Conservation (phyloP, 73 alveolate genomes). For the Paramecium sonneborni region DNA sequence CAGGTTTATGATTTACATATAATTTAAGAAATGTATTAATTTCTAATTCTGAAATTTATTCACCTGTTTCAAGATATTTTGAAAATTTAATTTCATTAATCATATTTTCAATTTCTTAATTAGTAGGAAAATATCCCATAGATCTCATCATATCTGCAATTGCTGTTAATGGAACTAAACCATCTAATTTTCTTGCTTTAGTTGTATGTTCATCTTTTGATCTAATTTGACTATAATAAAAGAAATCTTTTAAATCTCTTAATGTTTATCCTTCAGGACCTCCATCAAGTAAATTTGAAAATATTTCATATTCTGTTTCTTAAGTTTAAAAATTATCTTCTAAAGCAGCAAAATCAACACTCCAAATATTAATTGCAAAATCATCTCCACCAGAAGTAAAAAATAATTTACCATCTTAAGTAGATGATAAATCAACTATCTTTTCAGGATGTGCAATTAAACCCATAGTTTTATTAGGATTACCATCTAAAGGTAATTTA, state of each 20-base stretch:
- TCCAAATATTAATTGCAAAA: constrained; percentile 94
- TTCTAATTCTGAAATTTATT: constrained; percentile 89
- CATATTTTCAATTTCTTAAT: constrained; percentile 94
- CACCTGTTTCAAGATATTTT: constrained; percentile 90
- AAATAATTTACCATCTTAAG: constrained; percentile 90
- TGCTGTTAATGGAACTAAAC: constrained; percentile 91
- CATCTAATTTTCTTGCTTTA: constrained; percentile 96
- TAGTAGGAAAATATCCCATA: constrained; percentile 97
- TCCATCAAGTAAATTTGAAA: constrained; percentile 94
- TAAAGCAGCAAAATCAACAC: constrained; percentile 91
- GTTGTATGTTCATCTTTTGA: constrained; percentile 97
- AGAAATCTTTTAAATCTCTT: constrained; percentile 96
- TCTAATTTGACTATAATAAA: constrained; percentile 96
- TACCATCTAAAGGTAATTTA: constrained; percentile 97
- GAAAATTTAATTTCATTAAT: constrained; percentile 95
- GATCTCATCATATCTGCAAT: constrained; percentile 94
- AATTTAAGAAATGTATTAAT: constrained; percentile 89
- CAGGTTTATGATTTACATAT: constrained; percentile 97
- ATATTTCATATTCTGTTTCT: constrained; percentile 95
- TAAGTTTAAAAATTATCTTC: constrained; percentile 90
- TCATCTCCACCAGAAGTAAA: constrained; percentile 98
- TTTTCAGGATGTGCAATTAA: constrained; percentile 97
- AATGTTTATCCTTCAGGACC: constrained; percentile 95
- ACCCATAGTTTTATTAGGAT: constrained; percentile 98
- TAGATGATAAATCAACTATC: constrained; percentile 87